These are phyloP conservation scores for Tieghemostelium lacteum DNA, from an alignment of 78 protist genomes.

Conservation along the genomic window DNA sequence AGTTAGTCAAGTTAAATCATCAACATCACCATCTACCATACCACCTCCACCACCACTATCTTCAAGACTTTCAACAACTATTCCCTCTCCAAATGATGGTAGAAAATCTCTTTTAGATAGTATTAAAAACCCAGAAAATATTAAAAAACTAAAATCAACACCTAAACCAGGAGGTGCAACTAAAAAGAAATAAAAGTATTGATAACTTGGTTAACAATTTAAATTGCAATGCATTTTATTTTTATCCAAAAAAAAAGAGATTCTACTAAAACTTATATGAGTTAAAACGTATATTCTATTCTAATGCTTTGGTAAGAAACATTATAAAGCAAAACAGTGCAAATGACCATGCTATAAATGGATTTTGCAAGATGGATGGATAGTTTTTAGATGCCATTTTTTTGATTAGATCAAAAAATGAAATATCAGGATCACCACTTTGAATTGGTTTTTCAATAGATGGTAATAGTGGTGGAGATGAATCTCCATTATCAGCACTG, in stretches of 20 bases:
- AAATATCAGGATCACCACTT: not conserved
- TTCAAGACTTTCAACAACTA: not conserved
- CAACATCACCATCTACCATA: constrained; percentile 24
- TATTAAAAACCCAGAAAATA: constrained; percentile 55
- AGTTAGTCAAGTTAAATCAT: not conserved
- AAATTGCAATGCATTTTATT: too few species aligned
- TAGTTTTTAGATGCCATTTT: not conserved
- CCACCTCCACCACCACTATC: constrained; percentile 75
- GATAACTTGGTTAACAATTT: too few species aligned
- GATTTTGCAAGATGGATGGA: constrained; percentile 10
- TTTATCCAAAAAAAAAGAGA: too few species aligned
- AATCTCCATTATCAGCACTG: too few species aligned
- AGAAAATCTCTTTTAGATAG: constrained; percentile 50
- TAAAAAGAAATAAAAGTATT: constrained; percentile 10
- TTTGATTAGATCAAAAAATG: not conserved
- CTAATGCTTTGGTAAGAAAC: not conserved
- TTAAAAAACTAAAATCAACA: constrained; percentile 43
- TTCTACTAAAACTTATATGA: too few species aligned
- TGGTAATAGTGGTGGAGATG: not conserved
- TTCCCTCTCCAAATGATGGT: constrained; percentile 6
- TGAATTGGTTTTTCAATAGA: not conserved
- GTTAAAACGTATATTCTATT: too few species aligned
- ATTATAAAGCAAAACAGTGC: constrained; percentile 2
- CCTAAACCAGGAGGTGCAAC: too few species aligned
- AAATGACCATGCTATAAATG: constrained; percentile 3